Evolutionary conservation across 1,284 basidiomycete genomes (phyloP).

Genomic region (Athelia psychrophila): DNA sequence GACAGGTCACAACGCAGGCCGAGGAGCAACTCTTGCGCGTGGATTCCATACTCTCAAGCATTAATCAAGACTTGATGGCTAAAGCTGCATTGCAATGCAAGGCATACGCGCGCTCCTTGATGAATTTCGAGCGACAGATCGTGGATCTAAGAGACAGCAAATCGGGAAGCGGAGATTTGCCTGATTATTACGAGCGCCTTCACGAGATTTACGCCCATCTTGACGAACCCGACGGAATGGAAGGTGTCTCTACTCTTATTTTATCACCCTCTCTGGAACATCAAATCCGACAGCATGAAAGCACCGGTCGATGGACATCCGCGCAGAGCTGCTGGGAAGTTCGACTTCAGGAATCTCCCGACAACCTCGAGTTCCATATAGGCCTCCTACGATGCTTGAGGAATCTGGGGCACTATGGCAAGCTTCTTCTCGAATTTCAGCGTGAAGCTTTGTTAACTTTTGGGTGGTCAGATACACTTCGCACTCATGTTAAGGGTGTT

Average conservation of each 20-base stretch:
- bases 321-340: constrained; percentile 99
- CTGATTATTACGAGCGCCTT: constrained; percentile 85
- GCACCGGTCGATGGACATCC: constrained; percentile 95
- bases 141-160: constrained; percentile 46
- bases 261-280: constrained; percentile 91
- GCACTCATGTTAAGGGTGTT: constrained; percentile 94
- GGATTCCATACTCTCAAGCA: constrained; percentile 78
- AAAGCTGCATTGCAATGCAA: constrained; percentile 93
- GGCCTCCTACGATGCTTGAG: constrained; percentile 90
- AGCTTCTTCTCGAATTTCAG: constrained; percentile 19
- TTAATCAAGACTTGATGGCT: constrained; percentile 89
- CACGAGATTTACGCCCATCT: constrained; percentile 96
- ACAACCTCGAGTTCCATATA: constrained; percentile 87
- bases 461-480: constrained; percentile 74
- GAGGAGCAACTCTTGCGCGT: constrained; percentile 66
- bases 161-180: constrained; percentile 51
- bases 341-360: constrained; percentile 86
- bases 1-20: constrained; percentile 32
- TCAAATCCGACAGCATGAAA: constrained; percentile 98
- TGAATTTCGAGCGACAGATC: constrained; percentile 91
- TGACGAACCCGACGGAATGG: constrained; percentile 99
- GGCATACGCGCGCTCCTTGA: constrained; percentile 90
- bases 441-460: not conserved
- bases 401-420: constrained; percentile 97
- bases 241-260: constrained; percentile 91